Percentiles rank a stretch among this genome's conserved stretches.
These are phyloP conservation scores for Alternaria dauci DNA, from an alignment of 2,329 filamentous ascomycete genomes.

Conservation along the genomic window DNA sequence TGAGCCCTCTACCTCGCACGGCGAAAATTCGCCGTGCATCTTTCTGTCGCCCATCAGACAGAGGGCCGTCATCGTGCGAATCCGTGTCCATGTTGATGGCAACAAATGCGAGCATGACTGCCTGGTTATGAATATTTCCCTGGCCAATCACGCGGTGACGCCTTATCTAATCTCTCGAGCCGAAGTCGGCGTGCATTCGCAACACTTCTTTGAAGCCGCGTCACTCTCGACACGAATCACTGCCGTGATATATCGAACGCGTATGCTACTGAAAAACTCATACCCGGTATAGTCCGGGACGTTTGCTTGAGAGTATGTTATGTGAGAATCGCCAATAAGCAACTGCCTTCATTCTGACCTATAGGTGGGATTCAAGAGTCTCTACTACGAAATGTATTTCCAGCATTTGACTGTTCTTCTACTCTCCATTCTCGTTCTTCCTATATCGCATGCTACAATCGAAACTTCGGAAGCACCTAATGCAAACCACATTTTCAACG, in stretches of 20 bases:
- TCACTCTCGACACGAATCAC: conserved; percentile 5
- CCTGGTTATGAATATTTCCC: background rate
- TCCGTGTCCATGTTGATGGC: background rate
- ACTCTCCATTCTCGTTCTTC: background rate
- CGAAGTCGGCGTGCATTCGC: conserved; percentile 1
- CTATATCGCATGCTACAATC: background rate
- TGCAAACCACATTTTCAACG: conserved; percentile 74
- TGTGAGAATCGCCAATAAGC: background rate
- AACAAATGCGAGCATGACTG: background rate
- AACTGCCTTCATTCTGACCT: background rate
- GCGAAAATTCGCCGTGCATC: conserved; percentile 4
- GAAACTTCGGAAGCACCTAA: conserved; percentile 49
- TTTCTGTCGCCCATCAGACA: background rate
- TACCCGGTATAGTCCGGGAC: background rate
- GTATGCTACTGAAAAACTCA: conserved; percentile 12
- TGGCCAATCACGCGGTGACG: background rate
- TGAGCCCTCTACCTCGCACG: background rate
- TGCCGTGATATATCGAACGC: conserved; percentile 16
- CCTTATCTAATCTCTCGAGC: conserved; percentile 8
- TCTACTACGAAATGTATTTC: conserved; percentile 23
- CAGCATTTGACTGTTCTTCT: conserved; percentile 10
- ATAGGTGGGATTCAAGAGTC: background rate
- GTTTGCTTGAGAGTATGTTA: background rate
- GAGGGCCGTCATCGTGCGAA: background rate
- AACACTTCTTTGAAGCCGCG: conserved; percentile 10